phyloP scores from a whole-genome alignment of 495 filamentous ascomycete species.

The Gamarada debralockiae region DNA sequence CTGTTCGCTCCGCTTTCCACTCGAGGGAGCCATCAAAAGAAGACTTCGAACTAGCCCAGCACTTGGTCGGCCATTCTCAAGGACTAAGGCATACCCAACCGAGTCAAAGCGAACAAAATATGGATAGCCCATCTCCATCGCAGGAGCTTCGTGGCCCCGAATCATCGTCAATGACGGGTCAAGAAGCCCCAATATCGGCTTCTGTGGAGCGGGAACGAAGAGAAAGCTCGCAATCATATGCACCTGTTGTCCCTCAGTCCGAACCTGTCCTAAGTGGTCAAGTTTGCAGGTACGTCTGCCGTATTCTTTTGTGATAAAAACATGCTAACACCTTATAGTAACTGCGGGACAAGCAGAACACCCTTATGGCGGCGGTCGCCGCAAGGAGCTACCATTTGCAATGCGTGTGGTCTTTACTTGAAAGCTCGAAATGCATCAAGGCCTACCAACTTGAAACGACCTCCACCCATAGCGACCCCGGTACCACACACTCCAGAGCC shows the following conservation, averaged over 20 bases:
- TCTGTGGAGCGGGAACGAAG: slow-evolving; percentile 10
- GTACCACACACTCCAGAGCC: slow-evolving; percentile 28
- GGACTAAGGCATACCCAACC: neutral
- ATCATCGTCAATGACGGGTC: slow-evolving; percentile 8
- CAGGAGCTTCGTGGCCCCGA: slow-evolving; percentile 9
- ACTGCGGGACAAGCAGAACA: slow-evolving; percentile 90
- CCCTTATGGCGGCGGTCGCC: slow-evolving; percentile 94
- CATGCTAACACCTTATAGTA: slow-evolving; percentile 49
- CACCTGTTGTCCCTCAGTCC: neutral
- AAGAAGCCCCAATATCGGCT: slow-evolving; percentile 7
- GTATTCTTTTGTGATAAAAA: neutral
- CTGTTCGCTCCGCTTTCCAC: slow-evolving; percentile 11
- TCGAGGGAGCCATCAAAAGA: slow-evolving; percentile 21
- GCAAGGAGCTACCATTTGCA: slow-evolving; percentile 91
- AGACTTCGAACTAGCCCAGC: slow-evolving; percentile 19
- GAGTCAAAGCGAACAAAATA: neutral
- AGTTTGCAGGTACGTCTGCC: slow-evolving; percentile 47
- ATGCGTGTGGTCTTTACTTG: slow-evolving; percentile 92
- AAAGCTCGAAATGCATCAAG: slow-evolving; percentile 90
- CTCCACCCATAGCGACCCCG: slow-evolving; percentile 8
- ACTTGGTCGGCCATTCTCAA: slow-evolving; percentile 18
- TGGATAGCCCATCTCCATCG: slow-evolving; percentile 10
- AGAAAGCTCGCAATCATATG: slow-evolving; percentile 12
- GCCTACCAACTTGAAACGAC: slow-evolving; percentile 82
- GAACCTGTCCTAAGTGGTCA: slow-evolving; percentile 33